Percentiles rank a stretch among this genome's conserved stretches.
These are phyloP conservation scores for Nakaseomyces delphensis DNA, from an alignment of 1,139 yeast species.

Conservation along the genomic window DNA sequence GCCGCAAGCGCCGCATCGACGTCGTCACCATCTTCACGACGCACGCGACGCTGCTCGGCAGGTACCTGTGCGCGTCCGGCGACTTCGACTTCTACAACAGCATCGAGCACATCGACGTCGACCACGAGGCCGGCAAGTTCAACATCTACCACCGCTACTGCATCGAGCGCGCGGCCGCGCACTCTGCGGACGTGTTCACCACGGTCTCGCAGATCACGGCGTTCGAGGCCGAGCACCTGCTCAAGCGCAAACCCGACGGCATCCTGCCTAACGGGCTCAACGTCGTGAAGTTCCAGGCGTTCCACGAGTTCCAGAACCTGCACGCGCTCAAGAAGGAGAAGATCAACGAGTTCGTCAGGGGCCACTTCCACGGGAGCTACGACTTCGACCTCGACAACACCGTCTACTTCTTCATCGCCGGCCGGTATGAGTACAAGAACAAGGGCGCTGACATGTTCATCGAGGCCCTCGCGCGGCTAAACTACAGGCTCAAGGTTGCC, in stretches of 20 bases:
- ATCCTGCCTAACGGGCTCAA: conserved; percentile 94
- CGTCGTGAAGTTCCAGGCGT: conserved; percentile 93
- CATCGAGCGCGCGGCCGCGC: conserved; percentile 94
- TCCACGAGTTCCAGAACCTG: conserved; percentile 94
- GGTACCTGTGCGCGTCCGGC: conserved; percentile 88
- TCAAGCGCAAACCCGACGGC: conserved; percentile 95
- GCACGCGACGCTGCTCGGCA: conserved; percentile 90
- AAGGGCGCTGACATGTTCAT: conserved; percentile 95
- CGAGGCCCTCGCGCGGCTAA: conserved; percentile 85
- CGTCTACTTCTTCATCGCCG: conserved; percentile 90
- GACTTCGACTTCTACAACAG: conserved; percentile 88
- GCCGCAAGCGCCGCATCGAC: conserved; percentile 85
- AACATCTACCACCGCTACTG: conserved; percentile 97
- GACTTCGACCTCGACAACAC: conserved; percentile 94
- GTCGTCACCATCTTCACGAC: conserved; percentile 95
- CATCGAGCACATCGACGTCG: conserved; percentile 84
- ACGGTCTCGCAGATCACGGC: conserved; percentile 97
- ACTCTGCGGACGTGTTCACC: conserved; percentile 92
- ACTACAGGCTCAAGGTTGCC: conserved; percentile 71
- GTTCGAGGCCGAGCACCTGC: conserved; percentile 82
- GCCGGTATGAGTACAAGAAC: conserved; percentile 92
- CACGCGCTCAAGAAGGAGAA: conserved; percentile 88
- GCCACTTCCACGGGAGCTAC: conserved; percentile 94
- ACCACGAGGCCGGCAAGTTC: conserved; percentile 94
- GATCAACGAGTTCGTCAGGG: conserved; percentile 88